These are phyloP conservation scores for Cucumis melo DNA, from an alignment of 306 rosid genomes.

Conservation along the genomic window DNA sequence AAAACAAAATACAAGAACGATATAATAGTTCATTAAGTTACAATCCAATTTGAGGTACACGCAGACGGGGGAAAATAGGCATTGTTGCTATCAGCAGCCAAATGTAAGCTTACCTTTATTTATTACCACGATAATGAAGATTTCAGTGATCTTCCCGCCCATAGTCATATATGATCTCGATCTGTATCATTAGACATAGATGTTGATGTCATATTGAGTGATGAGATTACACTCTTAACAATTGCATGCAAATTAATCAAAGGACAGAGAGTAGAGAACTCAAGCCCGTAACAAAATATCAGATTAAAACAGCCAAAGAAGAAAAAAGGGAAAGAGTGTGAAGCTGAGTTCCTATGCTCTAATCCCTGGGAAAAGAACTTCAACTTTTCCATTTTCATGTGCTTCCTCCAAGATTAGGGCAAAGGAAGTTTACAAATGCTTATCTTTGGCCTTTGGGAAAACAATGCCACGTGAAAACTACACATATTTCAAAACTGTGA, in stretches of 20 bases:
- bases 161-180: conserved; percentile 73
- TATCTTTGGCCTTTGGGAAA: neutral
- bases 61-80: neutral
- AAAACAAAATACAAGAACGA: neutral
- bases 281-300: neutral
- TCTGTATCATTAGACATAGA: conserved; percentile 32
- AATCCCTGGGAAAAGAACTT: neutral
- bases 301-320: neutral
- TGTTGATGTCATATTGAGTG: neutral
- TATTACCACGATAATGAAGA: conserved; percentile 15
- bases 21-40: neutral
- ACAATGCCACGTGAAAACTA: neutral
- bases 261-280: neutral
- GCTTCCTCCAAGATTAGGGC: neutral
- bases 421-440: neutral
- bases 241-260: neutral
- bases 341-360: neutral
- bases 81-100: neutral
- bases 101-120: conserved; percentile 39
- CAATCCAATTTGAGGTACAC: neutral
- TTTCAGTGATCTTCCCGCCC: conserved; percentile 78
- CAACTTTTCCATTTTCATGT: neutral
- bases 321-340: neutral
- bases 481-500: neutral
- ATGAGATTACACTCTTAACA: neutral